phyloP scores from a whole-genome alignment of 805 yeast species.

The Yarrowia keelungensis region DNA sequence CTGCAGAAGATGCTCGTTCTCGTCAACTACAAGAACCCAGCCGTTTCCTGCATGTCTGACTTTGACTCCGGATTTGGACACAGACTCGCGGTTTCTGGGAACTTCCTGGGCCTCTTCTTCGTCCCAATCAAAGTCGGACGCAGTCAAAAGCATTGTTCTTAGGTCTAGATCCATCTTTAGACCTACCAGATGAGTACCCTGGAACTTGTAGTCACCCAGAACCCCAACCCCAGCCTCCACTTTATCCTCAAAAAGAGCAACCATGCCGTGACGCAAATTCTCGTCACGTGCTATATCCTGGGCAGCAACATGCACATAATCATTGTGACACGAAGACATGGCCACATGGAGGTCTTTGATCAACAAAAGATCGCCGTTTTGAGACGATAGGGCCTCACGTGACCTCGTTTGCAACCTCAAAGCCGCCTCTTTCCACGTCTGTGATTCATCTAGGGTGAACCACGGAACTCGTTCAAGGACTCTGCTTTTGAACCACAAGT shows the following conservation, averaged over 20 bases:
- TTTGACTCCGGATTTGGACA: neutral
- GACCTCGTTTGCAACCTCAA: neutral
- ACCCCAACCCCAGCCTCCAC: neutral
- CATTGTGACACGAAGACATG: neutral
- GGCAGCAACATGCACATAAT: neutral
- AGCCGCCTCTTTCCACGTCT: neutral
- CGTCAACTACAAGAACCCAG: neutral
- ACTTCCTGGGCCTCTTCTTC: neutral
- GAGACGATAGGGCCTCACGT: neutral
- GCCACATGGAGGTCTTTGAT: neutral
- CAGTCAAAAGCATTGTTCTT: neutral
- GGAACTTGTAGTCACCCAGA: neutral
- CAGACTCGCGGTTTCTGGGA: too few species aligned
- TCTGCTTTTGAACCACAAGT: neutral
- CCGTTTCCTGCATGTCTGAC: neutral
- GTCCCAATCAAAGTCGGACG: neutral
- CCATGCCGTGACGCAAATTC: neutral
- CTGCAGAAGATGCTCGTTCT: neutral
- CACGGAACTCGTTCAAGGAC: constrained; percentile 5
- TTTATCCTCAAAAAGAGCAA: neutral
- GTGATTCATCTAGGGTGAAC: neutral
- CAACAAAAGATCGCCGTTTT: neutral
- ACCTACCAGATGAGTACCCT: constrained; percentile 3
- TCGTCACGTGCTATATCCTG: neutral
- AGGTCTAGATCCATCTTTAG: neutral